A percentile compares a stretch with the other conserved stretches of the same genome.
Conservation (phyloP, 306 rosid genomes). For the Casuarina cunninghamiana region DNA sequence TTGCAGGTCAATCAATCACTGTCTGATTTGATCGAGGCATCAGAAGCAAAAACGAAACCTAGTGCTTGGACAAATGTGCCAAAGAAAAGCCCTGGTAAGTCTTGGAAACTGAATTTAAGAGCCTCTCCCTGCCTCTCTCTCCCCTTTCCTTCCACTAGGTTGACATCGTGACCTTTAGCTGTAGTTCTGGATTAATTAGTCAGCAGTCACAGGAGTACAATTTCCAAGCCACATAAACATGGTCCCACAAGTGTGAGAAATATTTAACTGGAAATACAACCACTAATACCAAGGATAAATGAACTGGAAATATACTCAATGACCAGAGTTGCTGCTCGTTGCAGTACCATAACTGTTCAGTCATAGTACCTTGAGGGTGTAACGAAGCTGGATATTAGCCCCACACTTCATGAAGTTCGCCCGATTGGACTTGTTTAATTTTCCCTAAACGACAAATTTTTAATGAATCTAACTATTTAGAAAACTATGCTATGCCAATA, state of each 20-base stretch:
- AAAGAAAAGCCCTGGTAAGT: constrained; percentile 53
- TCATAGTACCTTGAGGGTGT: neutral
- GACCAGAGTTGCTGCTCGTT: neutral
- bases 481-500: neutral
- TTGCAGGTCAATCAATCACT: constrained; percentile 89
- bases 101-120: neutral
- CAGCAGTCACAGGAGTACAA: neutral
- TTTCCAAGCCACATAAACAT: neutral
- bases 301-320: too few species aligned
- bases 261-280: neutral
- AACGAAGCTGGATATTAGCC: neutral
- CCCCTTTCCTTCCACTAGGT: constrained; percentile 20
- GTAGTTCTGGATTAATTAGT: neutral
- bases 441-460: constrained; percentile 2
- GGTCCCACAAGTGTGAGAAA: neutral
- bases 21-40: constrained; percentile 66
- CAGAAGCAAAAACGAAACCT: constrained; percentile 54
- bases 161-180: constrained; percentile 25
- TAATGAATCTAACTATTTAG: neutral
- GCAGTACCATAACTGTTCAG: neutral
- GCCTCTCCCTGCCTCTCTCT: constrained; percentile 5
- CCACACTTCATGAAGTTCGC: neutral
- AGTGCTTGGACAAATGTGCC: constrained; percentile 85
- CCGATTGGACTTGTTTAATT: neutral
- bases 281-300: neutral